Conservation (phyloP, 306 rosid genomes). For the Betula pendula region DNA sequence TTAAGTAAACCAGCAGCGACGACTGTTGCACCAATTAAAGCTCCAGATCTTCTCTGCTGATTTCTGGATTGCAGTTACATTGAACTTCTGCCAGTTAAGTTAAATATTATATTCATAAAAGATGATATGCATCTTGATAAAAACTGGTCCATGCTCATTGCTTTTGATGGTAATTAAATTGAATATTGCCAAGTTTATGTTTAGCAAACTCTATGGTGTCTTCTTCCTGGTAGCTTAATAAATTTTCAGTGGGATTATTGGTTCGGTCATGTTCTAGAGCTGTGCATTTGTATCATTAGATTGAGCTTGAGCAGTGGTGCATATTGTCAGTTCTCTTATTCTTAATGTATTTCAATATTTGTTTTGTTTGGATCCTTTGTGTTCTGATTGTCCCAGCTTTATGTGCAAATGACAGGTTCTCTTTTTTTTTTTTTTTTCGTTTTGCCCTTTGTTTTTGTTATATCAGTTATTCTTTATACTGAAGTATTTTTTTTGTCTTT, state of each 20-base stretch:
- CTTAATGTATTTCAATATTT: neutral
- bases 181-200: neutral
- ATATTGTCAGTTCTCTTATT: neutral
- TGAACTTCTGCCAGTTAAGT: neutral
- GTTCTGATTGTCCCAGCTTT: neutral
- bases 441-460: neutral
- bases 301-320: neutral
- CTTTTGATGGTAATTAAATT: neutral
- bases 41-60: neutral
- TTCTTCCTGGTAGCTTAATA: neutral
- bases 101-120: neutral
- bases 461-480: neutral
- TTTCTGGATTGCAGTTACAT: slow-evolving; percentile 1
- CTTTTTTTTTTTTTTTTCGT: neutral
- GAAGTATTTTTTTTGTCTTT: neutral
- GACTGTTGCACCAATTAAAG: neutral
- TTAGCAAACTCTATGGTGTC: neutral
- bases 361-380: no score
- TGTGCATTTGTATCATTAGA: neutral
- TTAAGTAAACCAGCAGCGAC: neutral
- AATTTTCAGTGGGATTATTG: neutral
- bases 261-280: slow-evolving; percentile 1
- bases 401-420: neutral
- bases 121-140: neutral
- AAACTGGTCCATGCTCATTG: neutral